These are phyloP conservation scores for Marsdenia floribunda DNA, from an alignment of 257 asterid genomes.

Conservation along the genomic window DNA sequence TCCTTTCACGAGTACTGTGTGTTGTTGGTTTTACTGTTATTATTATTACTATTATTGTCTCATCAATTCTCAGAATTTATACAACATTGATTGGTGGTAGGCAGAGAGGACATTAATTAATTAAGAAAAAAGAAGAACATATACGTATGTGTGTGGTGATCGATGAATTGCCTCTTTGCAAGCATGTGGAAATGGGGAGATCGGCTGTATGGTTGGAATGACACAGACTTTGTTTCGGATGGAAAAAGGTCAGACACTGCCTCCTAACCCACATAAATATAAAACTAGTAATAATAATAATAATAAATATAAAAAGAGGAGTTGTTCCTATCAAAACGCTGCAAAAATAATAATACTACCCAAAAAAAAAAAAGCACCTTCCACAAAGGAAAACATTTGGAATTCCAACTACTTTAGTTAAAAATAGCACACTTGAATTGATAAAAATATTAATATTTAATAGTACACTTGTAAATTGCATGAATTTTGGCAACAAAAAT, in stretches of 20 bases:
- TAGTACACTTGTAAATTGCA: no score
- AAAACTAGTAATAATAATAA: not conserved
- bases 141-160: no score
- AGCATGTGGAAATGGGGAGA: not conserved
- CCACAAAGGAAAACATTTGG: not conserved
- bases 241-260: conserved; percentile 9
- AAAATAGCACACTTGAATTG: no score
- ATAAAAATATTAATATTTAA: no score
- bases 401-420: no score
- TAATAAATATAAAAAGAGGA: not conserved
- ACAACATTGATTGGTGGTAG: not conserved
- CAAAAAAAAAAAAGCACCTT: not conserved
- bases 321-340: conserved; percentile 10
- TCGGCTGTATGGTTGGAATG: conserved; percentile 1
- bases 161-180: no score
- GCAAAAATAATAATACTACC: not conserved
- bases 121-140: not conserved
- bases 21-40: no score
- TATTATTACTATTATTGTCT: not conserved
- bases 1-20: no score
- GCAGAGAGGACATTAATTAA: not conserved
- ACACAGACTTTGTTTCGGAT: conserved; percentile 11
- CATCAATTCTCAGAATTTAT: not conserved
- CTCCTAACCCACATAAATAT: not conserved
- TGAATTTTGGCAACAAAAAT: no score